Evolutionary conservation across 805 yeast genomes (phyloP), one percentile per base, ranked within the genome.

Genomic region (Myxozyma nipponensis): DNA sequence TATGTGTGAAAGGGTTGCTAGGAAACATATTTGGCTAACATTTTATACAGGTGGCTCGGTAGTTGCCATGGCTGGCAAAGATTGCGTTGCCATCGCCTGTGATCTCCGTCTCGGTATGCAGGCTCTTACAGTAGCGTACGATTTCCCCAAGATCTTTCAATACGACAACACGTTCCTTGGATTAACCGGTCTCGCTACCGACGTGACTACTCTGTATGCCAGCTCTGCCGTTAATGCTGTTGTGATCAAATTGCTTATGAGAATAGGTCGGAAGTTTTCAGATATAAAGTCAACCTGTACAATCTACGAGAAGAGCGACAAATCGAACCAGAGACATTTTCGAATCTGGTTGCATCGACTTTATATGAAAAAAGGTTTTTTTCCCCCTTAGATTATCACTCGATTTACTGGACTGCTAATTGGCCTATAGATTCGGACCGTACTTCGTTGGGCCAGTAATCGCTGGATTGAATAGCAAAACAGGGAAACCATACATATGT

Each of bases 61-160:
- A 46, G 95, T 95, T 30, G 98, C 98, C 58, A 93, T 93, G 99
- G 84, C 84, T 23, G 99, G 99, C 63, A 90, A 95, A 66, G 97
- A 89, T 62, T 93, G 99, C 75, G 90, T 93, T 49, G 98, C 98
- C 26, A 89, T 93, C 63, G 99, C 97, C 2, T 84, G 93, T 62
- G 99, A 93, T 71, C 75, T 93, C 65, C 83, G 98, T 64, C 75
- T 93, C 56, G 99, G 99, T 21, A 81, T 82, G 67, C 98, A 93
- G 69, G 86, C 96, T 4, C 74, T 93, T 22, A 97, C 98, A 49
- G 81, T 93, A 42, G 75, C 97, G 42, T 89, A 89, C 69, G 84
- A 89, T 64, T 95, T 93, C 69, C 97, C 93, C 65, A 93, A 93
- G 74, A 77, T 93, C 54, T 89, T 91, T 67, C 82, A 81, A 60